Conservation (phyloP, 768 basidiomycete species). For the Leccinum incarnatum region DNA sequence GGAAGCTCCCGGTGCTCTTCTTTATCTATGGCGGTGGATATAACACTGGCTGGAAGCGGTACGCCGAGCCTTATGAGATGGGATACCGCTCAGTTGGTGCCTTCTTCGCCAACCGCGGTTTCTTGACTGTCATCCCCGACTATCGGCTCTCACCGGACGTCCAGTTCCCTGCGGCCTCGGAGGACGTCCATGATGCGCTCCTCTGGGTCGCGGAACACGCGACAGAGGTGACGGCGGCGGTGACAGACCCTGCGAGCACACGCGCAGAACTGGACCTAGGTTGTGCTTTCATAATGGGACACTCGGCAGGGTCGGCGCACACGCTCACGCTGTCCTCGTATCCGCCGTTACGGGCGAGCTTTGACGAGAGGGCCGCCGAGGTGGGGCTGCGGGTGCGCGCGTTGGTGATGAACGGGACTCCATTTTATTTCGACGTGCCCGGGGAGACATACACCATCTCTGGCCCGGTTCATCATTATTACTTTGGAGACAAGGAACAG, state of each 20-base stretch:
- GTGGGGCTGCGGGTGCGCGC: constrained; percentile 38
- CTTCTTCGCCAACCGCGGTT: constrained; percentile 58
- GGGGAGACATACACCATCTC: constrained; percentile 25
- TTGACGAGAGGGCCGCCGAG: constrained; percentile 24
- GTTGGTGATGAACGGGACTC: constrained; percentile 44
- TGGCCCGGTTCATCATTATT: constrained; percentile 27
- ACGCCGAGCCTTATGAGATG: constrained; percentile 47
- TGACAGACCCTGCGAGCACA: constrained; percentile 2
- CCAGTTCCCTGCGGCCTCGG: constrained; percentile 49
- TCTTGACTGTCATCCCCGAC: constrained; percentile 63
- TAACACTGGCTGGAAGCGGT: constrained; percentile 45
- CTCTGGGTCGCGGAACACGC: constrained; percentile 49
- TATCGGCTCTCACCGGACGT: constrained; percentile 61
- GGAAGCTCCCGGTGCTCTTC: constrained; percentile 51
- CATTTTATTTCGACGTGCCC: constrained; percentile 38
- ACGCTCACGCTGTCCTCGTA: constrained; percentile 43
- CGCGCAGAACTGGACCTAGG: constrained; percentile 37
- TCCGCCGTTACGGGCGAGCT: constrained; percentile 29
- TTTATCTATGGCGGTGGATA: constrained; percentile 71
- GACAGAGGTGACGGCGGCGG: constrained; percentile 12
- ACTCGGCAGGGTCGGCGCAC: constrained; percentile 61
- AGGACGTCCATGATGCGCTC: constrained; percentile 61
- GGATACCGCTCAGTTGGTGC: constrained; percentile 54
- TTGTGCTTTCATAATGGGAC: constrained; percentile 49
- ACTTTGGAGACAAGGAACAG: constrained; percentile 38